phyloP scores from a whole-genome alignment of 495 filamentous ascomycete genomes.

The Podospora fimiseda region DNA sequence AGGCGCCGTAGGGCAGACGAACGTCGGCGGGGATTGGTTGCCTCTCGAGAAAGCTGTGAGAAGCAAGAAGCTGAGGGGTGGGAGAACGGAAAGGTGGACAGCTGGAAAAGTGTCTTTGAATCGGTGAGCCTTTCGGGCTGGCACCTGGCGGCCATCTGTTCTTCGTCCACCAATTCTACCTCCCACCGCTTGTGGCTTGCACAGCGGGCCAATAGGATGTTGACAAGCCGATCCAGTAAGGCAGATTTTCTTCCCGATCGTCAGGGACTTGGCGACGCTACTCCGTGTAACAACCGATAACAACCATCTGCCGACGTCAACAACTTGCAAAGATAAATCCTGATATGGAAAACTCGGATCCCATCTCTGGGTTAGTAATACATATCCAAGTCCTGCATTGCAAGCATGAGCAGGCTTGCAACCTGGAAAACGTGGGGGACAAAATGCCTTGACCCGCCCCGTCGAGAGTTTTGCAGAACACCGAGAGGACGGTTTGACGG shows the following conservation, averaged over 20 bases:
- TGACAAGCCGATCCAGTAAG: background rate
- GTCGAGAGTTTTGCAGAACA: no score
- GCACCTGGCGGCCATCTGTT: background rate
- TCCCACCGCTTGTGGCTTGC: background rate
- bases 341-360: background rate
- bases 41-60: no score
- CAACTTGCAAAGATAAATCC: background rate
- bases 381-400: no score
- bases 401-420: background rate
- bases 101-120: background rate
- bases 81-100: no score
- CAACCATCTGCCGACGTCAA: background rate
- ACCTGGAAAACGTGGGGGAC: background rate
- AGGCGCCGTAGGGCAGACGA: conserved; percentile 15
- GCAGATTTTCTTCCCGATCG: background rate
- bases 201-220: conserved; percentile 1
- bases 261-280: background rate
- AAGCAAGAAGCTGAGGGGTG: no score
- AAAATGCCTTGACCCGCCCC: background rate
- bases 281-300: background rate
- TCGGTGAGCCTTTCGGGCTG: background rate
- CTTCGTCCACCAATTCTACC: background rate
- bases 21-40: conserved; percentile 20
- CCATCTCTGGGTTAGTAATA: no score
- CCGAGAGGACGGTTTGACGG: no score